These are phyloP conservation scores for Hemisphaericaspora xylofermentans DNA, from an alignment of 1,139 yeast genomes.

Conservation along the genomic window DNA sequence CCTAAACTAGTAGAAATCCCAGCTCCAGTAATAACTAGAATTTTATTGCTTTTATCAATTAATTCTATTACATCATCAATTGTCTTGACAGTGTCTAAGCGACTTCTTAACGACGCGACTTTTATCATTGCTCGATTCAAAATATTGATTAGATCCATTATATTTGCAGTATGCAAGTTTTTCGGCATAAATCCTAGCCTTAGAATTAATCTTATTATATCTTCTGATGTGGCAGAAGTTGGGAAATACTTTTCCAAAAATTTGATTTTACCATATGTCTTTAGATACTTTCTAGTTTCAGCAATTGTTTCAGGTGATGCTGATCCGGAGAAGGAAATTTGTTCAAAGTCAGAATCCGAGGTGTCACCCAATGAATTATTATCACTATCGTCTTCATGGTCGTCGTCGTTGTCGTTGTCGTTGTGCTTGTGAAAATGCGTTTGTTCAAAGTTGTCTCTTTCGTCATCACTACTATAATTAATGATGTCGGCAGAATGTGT, in stretches of 20 bases:
- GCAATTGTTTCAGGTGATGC: slow-evolving; percentile 20
- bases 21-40: slow-evolving; percentile 89
- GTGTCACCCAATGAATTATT: slow-evolving; percentile 3
- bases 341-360: slow-evolving; percentile 14
- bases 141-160: slow-evolving; percentile 49
- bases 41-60: slow-evolving; percentile 54
- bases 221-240: slow-evolving; percentile 53
- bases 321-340: slow-evolving; percentile 10
- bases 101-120: slow-evolving; percentile 53
- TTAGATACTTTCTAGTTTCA: slow-evolving; percentile 58
- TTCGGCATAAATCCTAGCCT: slow-evolving; percentile 55
- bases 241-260: slow-evolving; percentile 65
- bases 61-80: slow-evolving; percentile 60
- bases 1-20: slow-evolving; percentile 93
- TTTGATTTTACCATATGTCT: slow-evolving; percentile 56
- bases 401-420: slow-evolving; percentile 2
- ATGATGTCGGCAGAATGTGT: not conserved
- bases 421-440: too few relatives aligned
- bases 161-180: slow-evolving; percentile 39
- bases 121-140: slow-evolving; percentile 62
- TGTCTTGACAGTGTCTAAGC: slow-evolving; percentile 52
- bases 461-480: not conserved
- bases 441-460: too few relatives aligned
- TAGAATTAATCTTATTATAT: slow-evolving; percentile 48
- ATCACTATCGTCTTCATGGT: slow-evolving; percentile 1